These are phyloP conservation scores for Phyllosticta ampelicida DNA, from an alignment of 2,329 filamentous ascomycete genomes.

Conservation along the genomic window DNA sequence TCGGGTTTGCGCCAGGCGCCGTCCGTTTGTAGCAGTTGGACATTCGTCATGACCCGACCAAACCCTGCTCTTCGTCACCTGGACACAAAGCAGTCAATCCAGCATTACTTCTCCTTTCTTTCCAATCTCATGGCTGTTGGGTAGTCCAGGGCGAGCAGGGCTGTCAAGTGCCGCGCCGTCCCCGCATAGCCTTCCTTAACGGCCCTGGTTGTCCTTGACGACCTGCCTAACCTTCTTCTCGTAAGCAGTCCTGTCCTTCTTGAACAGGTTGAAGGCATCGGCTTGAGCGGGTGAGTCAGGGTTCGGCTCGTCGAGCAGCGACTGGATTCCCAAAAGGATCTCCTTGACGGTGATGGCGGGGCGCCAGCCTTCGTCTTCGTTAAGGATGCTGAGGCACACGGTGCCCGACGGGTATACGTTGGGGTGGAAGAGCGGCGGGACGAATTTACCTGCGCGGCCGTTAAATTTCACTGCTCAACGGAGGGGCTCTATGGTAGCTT, in stretches of 20 bases:
- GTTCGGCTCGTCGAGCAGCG: slow-evolving; percentile 90
- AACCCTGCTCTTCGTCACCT: background rate
- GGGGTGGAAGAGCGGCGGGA: slow-evolving; percentile 90
- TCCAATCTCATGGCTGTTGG: background rate
- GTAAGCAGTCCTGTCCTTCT: slow-evolving; percentile 78
- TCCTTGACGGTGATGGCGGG: slow-evolving; percentile 98
- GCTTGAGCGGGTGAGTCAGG: slow-evolving; percentile 94
- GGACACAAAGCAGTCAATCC: background rate
- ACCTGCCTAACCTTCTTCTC: slow-evolving; percentile 79
- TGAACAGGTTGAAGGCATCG: slow-evolving; percentile 94
- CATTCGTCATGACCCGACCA: background rate
- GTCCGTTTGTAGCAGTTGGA: background rate
- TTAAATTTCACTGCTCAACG: background rate
- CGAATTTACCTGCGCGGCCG: slow-evolving; percentile 68
- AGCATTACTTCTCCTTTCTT: background rate
- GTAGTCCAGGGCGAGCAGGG: background rate
- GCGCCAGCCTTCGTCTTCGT: slow-evolving; percentile 98
- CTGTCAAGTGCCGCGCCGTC: background rate
- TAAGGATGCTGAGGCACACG: slow-evolving; percentile 91
- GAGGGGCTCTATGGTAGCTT: background rate
- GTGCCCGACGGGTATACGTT: slow-evolving; percentile 98
- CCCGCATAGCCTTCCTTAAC: background rate
- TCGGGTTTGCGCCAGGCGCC: background rate
- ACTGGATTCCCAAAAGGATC: slow-evolving; percentile 91
- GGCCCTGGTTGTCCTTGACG: slow-evolving; percentile 69